Base-by-base conservation (phyloP, 129 eudicot species). In the Ambrosia trifida region DNA sequence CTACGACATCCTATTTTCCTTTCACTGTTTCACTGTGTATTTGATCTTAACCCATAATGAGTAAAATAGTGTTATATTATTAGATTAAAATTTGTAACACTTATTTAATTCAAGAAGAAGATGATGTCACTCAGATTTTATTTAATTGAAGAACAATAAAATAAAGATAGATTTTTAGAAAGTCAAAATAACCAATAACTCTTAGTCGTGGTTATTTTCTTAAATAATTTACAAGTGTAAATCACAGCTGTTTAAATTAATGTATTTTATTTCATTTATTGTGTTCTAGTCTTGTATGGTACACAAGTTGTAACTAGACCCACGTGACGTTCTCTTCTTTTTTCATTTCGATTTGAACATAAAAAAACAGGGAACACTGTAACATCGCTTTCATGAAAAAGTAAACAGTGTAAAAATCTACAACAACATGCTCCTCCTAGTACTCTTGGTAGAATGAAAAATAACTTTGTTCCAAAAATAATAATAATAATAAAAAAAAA, bases 361-460 rank as follows among this genome's bases (percentile, higher is more conserved):
- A 63, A 63, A 33, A 47, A 62, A 60, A 35, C 40, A 62, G 18
- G 49, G 30, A 35, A 32, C 62, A 50, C 16, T 63, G 18, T 38
- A 66, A 74, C 56, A 32, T 74, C 66, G 46, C 35, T 74, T 20
- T 65, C 79, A 74, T 41, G 57, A 38, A 41, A 64, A 74, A 74
- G 79, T 13, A 13, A 64, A 40, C 13, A n/a, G 63, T 41, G 57
- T 51, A 9, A 6, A 31, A 43, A 11, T 5, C 35, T 36, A 7
- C 5, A 24, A n/a, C 5, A 24, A 62, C 67, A 35, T 62, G 44
- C 24, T 49, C 7, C 58, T 58, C n/a, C 33, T 72, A 59, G 17
- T 59, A 44, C 59, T 58, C 31, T 43, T 28, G 9, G 11, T 71
- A 38, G 13, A 56, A 14, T 40, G 11, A 40, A 38, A n/a, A 58